Base-by-base conservation (phyloP, 2,329 filamentous ascomycete species). In the Microsporum canis region DNA sequence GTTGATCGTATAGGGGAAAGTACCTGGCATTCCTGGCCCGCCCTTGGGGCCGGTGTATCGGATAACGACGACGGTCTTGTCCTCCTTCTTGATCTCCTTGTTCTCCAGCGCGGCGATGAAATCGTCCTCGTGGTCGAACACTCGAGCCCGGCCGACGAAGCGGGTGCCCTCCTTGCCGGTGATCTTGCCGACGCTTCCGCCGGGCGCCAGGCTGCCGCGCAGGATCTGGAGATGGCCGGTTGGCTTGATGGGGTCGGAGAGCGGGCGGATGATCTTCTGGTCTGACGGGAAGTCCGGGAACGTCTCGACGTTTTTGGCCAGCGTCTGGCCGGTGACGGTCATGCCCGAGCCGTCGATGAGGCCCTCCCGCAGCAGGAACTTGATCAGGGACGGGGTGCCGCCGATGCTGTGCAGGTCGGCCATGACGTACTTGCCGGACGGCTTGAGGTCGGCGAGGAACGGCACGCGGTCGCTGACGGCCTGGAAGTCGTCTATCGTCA, bases 401-500 rank as follows among this genome's bases (percentile, higher is more conserved):
- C 82, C 82, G 61, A 84, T 81, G 29, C 74, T 72, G 70, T 79
- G 76, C 47, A 84, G 73, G 66, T 84, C 82, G 39, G 79, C 77
- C 79, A 84, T 83, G 57, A 84, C 82, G 63, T 82, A 83, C 70
- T 84, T 84, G 60, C 82, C 82, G 3, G 87, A 90, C 1, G 89
- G 89, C 78, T 92, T 91, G 47, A 94, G 79, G 71, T 94, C 88
- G 6, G 89, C 88, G 29, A 94, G 80, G 79, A 91, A 87, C 27
- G 89, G 89, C 17, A 82, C 89, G 57, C 85, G 83, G 77, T 94
- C 86, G 0, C 88, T 90, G 57, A 92, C 87, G 67, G 81, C 78
- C 77, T 94, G 89, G 83, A 92, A 92, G 76, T 94, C 89, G 67
- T 94, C 89, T 63, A 94, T 87, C 55, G 87, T 89, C 60, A 94